Percentiles rank a stretch among this genome's conserved stretches.
phyloP scores from a whole-genome alignment of 139 green algal genomes.

The Mesotaenium endlicherianum region DNA sequence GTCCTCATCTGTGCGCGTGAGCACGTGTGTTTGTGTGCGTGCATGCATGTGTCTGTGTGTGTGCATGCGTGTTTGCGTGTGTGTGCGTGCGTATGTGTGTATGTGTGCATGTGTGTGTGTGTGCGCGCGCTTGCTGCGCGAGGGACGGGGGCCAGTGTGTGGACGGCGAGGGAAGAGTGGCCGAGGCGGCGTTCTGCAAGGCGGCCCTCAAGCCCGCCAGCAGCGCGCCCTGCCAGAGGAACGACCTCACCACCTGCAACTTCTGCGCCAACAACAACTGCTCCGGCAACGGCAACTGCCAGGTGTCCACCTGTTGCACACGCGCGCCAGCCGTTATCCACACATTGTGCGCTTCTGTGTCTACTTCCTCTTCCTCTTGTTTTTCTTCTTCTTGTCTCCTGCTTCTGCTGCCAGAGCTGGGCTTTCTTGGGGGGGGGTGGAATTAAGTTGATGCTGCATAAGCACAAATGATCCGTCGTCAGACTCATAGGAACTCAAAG shows the following conservation, averaged over 20 bases:
- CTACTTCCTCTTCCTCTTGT: background rate
- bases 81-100: background rate
- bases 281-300: background rate
- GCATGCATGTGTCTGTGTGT: background rate
- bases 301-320: too few relatives aligned
- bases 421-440: background rate
- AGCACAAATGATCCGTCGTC: too few relatives aligned
- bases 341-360: too few relatives aligned
- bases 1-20: background rate
- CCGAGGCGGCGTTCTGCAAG: background rate
- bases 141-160: too few relatives aligned
- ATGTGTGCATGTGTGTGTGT: background rate
- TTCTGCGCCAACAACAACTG: background rate
- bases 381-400: background rate
- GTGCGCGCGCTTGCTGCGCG: too few relatives aligned
- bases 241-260: too few relatives aligned
- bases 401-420: background rate
- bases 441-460: background rate
- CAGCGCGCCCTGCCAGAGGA: background rate
- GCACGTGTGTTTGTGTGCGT: background rate
- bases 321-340: too few relatives aligned
- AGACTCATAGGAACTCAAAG: background rate
- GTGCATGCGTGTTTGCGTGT: background rate
- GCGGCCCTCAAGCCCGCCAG: background rate
- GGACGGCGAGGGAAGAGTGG: background rate